These are phyloP conservation scores for Phaffia rhodozyma DNA, from an alignment of 1,284 basidiomycete species.

Conservation along the genomic window DNA sequence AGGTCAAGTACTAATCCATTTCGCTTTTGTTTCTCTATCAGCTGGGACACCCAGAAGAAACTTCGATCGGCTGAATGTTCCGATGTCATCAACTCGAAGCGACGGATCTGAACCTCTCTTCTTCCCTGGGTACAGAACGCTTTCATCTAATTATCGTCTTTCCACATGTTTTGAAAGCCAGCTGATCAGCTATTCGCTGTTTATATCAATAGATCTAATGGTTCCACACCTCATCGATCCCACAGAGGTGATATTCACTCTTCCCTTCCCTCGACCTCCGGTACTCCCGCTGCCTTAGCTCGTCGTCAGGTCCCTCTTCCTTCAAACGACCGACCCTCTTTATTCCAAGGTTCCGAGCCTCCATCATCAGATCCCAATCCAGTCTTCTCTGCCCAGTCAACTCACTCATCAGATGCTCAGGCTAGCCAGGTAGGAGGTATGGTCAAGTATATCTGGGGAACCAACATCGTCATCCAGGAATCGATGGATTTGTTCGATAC, in stretches of 20 bases:
- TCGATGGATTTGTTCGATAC: conserved; percentile 82
- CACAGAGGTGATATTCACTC: conserved; percentile 75
- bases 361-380: conserved; percentile 11
- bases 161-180: conserved; percentile 14
- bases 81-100: conserved; percentile 21
- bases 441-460: conserved; percentile 86
- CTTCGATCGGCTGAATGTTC: conserved; percentile 4
- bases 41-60: conserved; percentile 8
- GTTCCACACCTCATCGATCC: conserved; percentile 51
- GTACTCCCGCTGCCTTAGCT: conserved; percentile 31
- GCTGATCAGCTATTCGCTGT: conserved; percentile 9
- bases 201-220: conserved; percentile 13
- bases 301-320: conserved; percentile 22
- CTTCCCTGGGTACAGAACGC: conserved; percentile 39
- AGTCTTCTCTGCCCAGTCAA: conserved; percentile 4
- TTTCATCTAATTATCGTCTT: conserved; percentile 50
- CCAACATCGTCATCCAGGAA: conserved; percentile 78
- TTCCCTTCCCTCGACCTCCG: conserved; percentile 51
- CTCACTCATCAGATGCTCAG: conserved; percentile 14
- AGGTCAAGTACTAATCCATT: not conserved
- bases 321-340: conserved; percentile 1
- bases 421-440: conserved; percentile 42
- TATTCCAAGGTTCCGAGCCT: conserved; percentile 4
- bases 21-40: conserved; percentile 16
- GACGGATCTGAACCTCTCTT: conserved; percentile 31